A percentile compares a stretch with the other conserved stretches of the same genome.
Evolutionary conservation across 768 basidiomycete species (phyloP).

Genomic region (Boletus pseudo-olivaceus): DNA sequence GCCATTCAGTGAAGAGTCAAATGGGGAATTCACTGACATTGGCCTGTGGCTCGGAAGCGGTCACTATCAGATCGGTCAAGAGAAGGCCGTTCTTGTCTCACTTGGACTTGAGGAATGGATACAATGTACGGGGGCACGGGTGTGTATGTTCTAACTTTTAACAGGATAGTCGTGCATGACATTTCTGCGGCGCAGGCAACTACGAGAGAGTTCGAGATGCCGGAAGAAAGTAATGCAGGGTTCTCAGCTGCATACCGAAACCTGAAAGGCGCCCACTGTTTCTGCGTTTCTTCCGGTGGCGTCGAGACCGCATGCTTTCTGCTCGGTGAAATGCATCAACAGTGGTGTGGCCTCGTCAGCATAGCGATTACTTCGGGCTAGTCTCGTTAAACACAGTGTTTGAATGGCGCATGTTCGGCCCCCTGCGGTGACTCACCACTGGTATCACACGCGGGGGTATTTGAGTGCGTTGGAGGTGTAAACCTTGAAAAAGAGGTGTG

Average conservation of each 20-base stretch:
- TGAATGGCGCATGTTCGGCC: not conserved
- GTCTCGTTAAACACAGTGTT: not conserved
- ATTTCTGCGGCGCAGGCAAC: slow-evolving; percentile 15
- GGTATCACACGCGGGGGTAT: slow-evolving; percentile 25
- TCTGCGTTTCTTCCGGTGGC: slow-evolving; percentile 11
- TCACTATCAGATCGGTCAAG: slow-evolving; percentile 28
- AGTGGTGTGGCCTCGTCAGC: slow-evolving; percentile 22
- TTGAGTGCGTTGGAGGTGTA: slow-evolving; percentile 24
- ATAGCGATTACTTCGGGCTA: slow-evolving; percentile 13
- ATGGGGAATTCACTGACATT: slow-evolving; percentile 53
- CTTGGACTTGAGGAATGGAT: slow-evolving; percentile 31
- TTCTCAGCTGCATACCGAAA: slow-evolving; percentile 7
- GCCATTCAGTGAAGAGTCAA: slow-evolving; percentile 42
- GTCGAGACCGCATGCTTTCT: slow-evolving; percentile 37
- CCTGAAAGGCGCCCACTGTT: slow-evolving; percentile 12
- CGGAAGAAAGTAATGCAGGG: slow-evolving; percentile 8
- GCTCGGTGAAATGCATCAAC: slow-evolving; percentile 29
- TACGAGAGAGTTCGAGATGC: slow-evolving; percentile 12
- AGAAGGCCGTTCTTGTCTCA: slow-evolving; percentile 31
- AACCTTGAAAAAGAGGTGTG: slow-evolving; percentile 15
- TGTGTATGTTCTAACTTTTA: not conserved
- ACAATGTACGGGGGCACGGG: slow-evolving; percentile 12
- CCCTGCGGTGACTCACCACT: slow-evolving; percentile 20
- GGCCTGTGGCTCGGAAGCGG: slow-evolving; percentile 51
- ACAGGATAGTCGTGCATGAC: slow-evolving; percentile 6